These are phyloP conservation scores for Apiotrichum akiyoshidainum DNA, from an alignment of 1,284 basidiomycete species.

Conservation along the genomic window DNA sequence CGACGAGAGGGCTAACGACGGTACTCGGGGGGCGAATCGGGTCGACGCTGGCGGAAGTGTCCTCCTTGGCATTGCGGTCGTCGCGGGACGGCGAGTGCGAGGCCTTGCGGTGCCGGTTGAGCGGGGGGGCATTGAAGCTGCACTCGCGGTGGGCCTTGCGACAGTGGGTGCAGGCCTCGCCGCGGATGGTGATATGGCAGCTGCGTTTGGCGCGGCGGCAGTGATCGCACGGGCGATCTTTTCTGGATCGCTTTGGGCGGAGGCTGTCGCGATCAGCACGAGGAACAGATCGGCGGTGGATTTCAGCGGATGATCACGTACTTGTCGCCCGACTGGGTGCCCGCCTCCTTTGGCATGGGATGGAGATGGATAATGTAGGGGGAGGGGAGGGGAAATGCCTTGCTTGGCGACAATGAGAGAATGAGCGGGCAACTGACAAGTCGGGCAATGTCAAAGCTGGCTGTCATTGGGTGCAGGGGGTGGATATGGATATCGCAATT, in stretches of 20 bases:
- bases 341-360: no score
- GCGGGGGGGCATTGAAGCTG: constrained; percentile 19
- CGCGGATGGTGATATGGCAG: constrained; percentile 21
- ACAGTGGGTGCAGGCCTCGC: constrained; percentile 22
- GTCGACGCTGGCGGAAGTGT: background rate
- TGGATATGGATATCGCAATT: no score
- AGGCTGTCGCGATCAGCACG: constrained; percentile 7
- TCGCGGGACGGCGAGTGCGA: background rate
- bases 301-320: no score
- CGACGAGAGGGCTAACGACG: background rate
- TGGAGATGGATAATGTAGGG: no score
- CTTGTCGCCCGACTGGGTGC: no score
- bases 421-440: no score
- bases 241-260: constrained; percentile 16
- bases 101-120: constrained; percentile 21
- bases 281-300: no score
- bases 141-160: constrained; percentile 13
- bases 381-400: no score
- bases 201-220: constrained; percentile 22
- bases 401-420: no score
- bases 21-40: background rate
- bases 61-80: background rate
- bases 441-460: no score
- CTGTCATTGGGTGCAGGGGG: no score
- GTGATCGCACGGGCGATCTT: constrained; percentile 27